Percentiles rank a stretch among this genome's conserved stretches.
These are phyloP conservation scores for Amanita brunnescens DNA, from an alignment of 768 basidiomycete genomes.

Conservation along the genomic window DNA sequence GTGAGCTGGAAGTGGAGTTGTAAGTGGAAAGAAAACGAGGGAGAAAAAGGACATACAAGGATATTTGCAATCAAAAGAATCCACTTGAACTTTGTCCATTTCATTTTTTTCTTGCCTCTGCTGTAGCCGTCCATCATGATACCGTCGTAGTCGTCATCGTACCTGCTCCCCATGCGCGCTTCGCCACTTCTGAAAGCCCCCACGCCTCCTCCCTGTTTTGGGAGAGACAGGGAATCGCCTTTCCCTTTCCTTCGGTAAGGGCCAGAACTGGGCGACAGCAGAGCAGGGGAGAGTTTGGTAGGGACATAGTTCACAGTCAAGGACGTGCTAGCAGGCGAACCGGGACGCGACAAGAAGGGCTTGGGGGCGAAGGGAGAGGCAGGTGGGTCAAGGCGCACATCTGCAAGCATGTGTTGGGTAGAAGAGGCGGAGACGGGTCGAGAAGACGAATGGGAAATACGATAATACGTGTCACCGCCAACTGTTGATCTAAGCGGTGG, in stretches of 20 bases:
- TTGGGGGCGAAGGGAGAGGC: not conserved
- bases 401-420: conserved; percentile 6
- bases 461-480: not conserved
- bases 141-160: conserved; percentile 12
- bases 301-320: conserved; percentile 6
- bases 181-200: conserved; percentile 5
- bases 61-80: conserved; percentile 58
- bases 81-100: conserved; percentile 88
- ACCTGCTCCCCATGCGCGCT: not conserved
- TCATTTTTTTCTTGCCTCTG: conserved; percentile 23
- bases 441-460: not conserved
- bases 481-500: no score
- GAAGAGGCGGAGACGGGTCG: conserved; percentile 1
- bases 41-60: conserved; percentile 25
- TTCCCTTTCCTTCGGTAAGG: not conserved
- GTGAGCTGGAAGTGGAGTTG: conserved; percentile 29
- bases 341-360: not conserved
- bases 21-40: conserved; percentile 1
- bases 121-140: conserved; percentile 8
- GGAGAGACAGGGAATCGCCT: not conserved
- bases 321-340: not conserved
- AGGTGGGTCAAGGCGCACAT: not conserved
- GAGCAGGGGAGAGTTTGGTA: not conserved
- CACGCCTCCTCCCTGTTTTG: conserved; percentile 4
- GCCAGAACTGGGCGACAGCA: not conserved